Conservation (phyloP, 1,284 basidiomycete genomes). For the Sporisorium sorghi region DNA sequence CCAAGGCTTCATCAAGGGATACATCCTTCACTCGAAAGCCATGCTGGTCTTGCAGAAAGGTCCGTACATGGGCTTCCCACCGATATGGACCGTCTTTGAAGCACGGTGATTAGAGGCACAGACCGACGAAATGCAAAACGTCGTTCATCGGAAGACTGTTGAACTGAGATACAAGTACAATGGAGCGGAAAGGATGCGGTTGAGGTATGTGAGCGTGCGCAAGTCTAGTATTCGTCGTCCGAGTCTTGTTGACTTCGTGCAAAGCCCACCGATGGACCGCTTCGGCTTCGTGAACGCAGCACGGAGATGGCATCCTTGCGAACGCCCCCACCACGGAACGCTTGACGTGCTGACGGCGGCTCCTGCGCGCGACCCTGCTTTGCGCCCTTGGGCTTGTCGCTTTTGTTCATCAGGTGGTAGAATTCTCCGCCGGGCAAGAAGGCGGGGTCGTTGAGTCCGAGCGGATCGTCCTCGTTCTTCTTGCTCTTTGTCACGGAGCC, state of each 20-base stretch:
- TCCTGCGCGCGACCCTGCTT: conserved; percentile 21
- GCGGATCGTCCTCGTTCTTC: conserved; percentile 59
- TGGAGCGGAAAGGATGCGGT: neutral
- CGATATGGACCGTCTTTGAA: conserved; percentile 55
- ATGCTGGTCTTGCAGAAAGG: conserved; percentile 70
- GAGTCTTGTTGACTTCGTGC: conserved; percentile 40
- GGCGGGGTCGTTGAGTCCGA: conserved; percentile 63
- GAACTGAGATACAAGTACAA: conserved; percentile 39
- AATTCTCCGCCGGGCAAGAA: conserved; percentile 62
- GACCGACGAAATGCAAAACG: too few species aligned
- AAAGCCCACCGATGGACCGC: conserved; percentile 44
- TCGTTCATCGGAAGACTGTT: too few species aligned
- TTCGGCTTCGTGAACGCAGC: conserved; percentile 35
- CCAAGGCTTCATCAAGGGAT: conserved; percentile 71
- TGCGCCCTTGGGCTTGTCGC: conserved; percentile 22
- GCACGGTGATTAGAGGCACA: conserved; percentile 7
- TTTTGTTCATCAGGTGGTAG: conserved; percentile 43
- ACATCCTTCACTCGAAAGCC: conserved; percentile 69
- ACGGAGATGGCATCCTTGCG: conserved; percentile 46
- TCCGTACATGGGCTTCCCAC: conserved; percentile 67
- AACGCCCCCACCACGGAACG: conserved; percentile 38
- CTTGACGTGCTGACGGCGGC: conserved; percentile 24
- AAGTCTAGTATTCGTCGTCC: conserved; percentile 25
- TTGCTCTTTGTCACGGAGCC: conserved; percentile 10
- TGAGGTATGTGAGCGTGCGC: neutral